phyloP scores from a whole-genome alignment of 768 basidiomycete genomes.

The Collybia sordida region DNA sequence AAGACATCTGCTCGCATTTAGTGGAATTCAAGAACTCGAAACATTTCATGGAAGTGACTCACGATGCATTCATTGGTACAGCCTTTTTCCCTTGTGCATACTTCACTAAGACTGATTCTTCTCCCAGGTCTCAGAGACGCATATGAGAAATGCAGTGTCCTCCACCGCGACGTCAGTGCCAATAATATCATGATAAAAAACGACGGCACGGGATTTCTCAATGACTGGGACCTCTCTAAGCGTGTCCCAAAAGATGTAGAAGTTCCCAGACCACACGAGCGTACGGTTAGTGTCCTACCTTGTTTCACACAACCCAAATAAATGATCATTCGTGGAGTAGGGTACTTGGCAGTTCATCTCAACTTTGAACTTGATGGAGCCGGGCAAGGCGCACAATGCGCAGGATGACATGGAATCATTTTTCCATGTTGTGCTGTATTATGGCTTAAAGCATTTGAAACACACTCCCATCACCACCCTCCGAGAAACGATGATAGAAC shows the following conservation, averaged over 20 bases:
- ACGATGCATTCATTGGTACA: constrained; percentile 20
- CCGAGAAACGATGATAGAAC: not conserved
- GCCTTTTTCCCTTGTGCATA: not conserved
- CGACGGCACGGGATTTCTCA: not conserved
- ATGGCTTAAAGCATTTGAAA: not conserved
- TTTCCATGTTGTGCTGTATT: not conserved
- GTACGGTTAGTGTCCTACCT: not conserved
- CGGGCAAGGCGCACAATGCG: not conserved
- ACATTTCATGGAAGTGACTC: constrained; percentile 11
- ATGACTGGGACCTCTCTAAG: constrained; percentile 4
- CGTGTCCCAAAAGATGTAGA: not conserved
- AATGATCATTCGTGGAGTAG: not conserved
- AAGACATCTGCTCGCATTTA: constrained; percentile 10
- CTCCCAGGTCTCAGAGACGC: constrained; percentile 1
- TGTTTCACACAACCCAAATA: not conserved
- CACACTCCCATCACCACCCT: not conserved
- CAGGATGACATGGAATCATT: constrained; percentile 3
- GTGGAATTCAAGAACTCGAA: constrained; percentile 10
- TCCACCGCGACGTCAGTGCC: constrained; percentile 2
- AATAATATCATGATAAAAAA: constrained; percentile 1
- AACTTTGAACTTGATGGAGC: not conserved
- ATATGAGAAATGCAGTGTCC: not conserved
- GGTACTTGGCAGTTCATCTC: constrained; percentile 8
- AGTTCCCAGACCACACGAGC: not conserved
- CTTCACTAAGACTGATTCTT: not conserved